Conservation (phyloP, 768 basidiomycete genomes). For the Grammothele lineata region DNA sequence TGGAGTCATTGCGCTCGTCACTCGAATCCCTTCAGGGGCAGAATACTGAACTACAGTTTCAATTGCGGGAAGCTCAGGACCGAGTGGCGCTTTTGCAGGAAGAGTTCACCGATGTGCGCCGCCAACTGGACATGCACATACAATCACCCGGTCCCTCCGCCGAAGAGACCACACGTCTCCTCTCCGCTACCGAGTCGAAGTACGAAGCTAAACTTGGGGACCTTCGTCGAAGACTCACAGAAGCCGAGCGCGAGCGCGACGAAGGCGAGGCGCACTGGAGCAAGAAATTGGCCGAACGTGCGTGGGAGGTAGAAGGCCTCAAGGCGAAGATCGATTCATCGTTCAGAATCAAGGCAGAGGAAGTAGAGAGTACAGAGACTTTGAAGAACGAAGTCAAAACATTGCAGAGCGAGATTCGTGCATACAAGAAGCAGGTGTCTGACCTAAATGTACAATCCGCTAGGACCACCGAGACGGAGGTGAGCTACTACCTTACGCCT, state of each 20-base stretch:
- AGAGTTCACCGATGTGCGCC: constrained; percentile 60
- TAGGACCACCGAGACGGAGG: constrained; percentile 58
- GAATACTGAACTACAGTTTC: constrained; percentile 82
- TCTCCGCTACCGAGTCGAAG: constrained; percentile 70
- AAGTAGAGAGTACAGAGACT: constrained; percentile 45
- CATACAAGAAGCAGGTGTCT: constrained; percentile 48
- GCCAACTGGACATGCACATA: constrained; percentile 46
- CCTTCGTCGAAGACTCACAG: constrained; percentile 55
- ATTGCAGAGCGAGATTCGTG: constrained; percentile 43
- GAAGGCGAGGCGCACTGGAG: constrained; percentile 91
- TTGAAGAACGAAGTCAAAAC: constrained; percentile 54
- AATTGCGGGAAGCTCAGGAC: constrained; percentile 77
- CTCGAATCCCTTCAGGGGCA: constrained; percentile 73
- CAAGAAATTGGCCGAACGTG: constrained; percentile 73
- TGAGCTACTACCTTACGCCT: constrained; percentile 26
- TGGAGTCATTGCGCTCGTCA: constrained; percentile 77
- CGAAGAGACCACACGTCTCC: constrained; percentile 67
- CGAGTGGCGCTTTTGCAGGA: constrained; percentile 67
- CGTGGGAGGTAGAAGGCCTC: constrained; percentile 71
- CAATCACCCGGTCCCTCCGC: constrained; percentile 44
- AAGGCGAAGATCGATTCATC: constrained; percentile 53
- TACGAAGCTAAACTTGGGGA: constrained; percentile 76
- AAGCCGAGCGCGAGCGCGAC: constrained; percentile 76
- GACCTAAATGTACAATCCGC: constrained; percentile 50
- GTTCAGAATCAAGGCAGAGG: constrained; percentile 55